Evolutionary conservation across 768 basidiomycete genomes (phyloP).

Genomic region (Cystofilobasidium ferigula): DNA sequence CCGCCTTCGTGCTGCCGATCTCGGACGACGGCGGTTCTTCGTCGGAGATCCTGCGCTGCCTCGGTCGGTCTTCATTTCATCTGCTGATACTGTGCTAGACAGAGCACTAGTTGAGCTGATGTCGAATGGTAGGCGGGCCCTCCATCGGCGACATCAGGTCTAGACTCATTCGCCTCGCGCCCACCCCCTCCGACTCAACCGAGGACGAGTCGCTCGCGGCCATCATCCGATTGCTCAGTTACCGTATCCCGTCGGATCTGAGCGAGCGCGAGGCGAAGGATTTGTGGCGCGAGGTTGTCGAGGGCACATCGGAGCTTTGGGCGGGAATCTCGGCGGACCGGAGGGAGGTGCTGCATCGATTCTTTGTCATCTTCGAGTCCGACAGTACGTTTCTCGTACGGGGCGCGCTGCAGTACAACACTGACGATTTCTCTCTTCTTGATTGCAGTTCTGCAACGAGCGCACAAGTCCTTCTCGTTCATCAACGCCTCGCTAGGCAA

Average conservation of each 20-base stretch:
- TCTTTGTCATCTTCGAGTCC: constrained; percentile 83
- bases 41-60: constrained; percentile 82
- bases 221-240: constrained; percentile 63
- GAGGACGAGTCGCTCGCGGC: constrained; percentile 46
- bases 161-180: constrained; percentile 71
- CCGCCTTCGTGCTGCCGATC: constrained; percentile 67
- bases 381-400: constrained; percentile 41
- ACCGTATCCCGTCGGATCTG: constrained; percentile 61
- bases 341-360: constrained; percentile 83
- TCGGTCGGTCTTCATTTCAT: constrained; percentile 39
- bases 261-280: constrained; percentile 66
- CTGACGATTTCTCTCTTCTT: not conserved
- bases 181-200: constrained; percentile 47
- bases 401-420: not conserved
- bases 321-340: constrained; percentile 72
- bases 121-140: constrained; percentile 49
- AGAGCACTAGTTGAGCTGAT: not conserved
- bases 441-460: constrained; percentile 53
- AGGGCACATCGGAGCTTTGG: constrained; percentile 74
- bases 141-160: constrained; percentile 85
- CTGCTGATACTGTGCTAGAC: constrained; percentile 7
- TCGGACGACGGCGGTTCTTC: constrained; percentile 94
- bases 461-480: constrained; percentile 91
- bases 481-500: constrained; percentile 48
- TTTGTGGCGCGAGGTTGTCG: constrained; percentile 86